Conservation (phyloP, 2,329 filamentous ascomycete species). For the Colletotrichum horii region DNA sequence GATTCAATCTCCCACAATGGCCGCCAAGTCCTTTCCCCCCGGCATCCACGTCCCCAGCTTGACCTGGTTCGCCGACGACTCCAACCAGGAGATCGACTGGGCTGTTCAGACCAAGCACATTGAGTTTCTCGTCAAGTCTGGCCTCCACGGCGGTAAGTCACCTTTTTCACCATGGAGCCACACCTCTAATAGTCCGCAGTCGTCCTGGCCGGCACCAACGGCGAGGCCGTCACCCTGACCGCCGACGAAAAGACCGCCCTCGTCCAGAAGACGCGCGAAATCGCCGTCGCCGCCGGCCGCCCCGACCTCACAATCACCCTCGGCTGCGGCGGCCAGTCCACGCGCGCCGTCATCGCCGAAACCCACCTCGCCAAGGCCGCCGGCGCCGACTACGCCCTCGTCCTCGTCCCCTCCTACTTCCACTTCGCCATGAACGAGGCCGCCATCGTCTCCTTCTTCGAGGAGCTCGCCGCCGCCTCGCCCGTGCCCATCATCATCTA, state of each 20-base stretch:
- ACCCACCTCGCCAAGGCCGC: conserved; percentile 65
- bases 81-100: conserved; percentile 61
- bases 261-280: conserved; percentile 64
- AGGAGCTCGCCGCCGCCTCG: conserved; percentile 63
- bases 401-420: conserved; percentile 76
- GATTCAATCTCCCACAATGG: conserved; percentile 23
- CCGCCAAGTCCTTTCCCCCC: conserved; percentile 43
- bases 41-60: conserved; percentile 63
- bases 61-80: conserved; percentile 57
- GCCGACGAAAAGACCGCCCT: conserved; percentile 67
- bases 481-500: conserved; percentile 72
- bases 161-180: background rate
- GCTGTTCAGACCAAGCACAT: conserved; percentile 56
- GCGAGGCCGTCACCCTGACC: conserved; percentile 74
- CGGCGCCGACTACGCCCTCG: conserved; percentile 71
- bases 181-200: conserved; percentile 35
- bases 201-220: conserved; percentile 75
- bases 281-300: conserved; percentile 61
- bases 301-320: conserved; percentile 67
- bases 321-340: conserved; percentile 70
- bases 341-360: conserved; percentile 68
- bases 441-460: conserved; percentile 67
- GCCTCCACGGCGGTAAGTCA: conserved; percentile 51
- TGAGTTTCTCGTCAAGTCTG: conserved; percentile 57
- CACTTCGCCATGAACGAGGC: conserved; percentile 66